Percentiles rank a stretch among this genome's conserved stretches.
These are phyloP conservation scores for Crithidia expoeki DNA, from an alignment of 208 protist species.

Conservation along the genomic window DNA sequence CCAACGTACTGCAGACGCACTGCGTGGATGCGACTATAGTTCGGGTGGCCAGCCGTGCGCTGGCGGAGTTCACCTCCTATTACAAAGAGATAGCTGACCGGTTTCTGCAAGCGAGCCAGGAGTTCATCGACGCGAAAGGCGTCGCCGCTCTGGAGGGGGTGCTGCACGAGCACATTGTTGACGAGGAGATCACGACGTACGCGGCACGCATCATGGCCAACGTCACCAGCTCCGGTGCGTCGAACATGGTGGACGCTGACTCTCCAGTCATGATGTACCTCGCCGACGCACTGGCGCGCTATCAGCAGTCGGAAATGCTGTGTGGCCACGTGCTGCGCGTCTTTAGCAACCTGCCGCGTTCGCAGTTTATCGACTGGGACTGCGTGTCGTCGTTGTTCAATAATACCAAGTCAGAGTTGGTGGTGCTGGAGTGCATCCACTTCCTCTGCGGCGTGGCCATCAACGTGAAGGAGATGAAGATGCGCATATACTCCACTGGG, in stretches of 20 bases:
- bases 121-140: conserved; percentile 81
- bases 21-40: conserved; percentile 53
- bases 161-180: conserved; percentile 64
- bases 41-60: conserved; percentile 51
- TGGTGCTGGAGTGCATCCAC: conserved; percentile 74
- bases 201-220: conserved; percentile 76
- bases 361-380: conserved; percentile 79
- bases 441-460: conserved; percentile 84
- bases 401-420: conserved; percentile 67
- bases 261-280: conserved; percentile 70
- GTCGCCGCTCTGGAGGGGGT: conserved; percentile 65
- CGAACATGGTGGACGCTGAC: conserved; percentile 54
- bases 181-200: conserved; percentile 79
- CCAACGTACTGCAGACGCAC: conserved; percentile 59
- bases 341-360: conserved; percentile 82
- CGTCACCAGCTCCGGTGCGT: conserved; percentile 68
- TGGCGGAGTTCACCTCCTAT: conserved; percentile 91
- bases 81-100: conserved; percentile 74
- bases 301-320: conserved; percentile 67
- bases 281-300: conserved; percentile 64
- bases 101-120: conserved; percentile 61
- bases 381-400: conserved; percentile 64
- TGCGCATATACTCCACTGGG: conserved; percentile 73
- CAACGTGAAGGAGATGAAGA: conserved; percentile 86
- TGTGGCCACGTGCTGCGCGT: conserved; percentile 80